Base-by-base conservation (phyloP, 805 yeast genomes). In the Yarrowia osloensis region DNA sequence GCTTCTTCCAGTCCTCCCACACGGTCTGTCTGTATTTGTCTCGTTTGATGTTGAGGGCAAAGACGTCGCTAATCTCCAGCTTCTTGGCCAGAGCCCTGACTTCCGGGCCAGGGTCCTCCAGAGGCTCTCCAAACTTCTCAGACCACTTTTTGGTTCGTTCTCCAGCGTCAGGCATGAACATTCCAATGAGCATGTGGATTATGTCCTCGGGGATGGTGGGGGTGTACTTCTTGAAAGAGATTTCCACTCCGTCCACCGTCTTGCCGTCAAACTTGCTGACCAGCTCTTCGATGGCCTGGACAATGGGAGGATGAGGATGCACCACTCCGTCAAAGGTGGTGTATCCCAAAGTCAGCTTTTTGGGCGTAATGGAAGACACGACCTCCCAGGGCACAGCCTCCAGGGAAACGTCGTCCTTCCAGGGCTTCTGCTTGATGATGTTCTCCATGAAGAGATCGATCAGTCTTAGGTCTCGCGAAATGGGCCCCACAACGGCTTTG, bases 281-380 rank as follows among this genome's bases (percentile, higher is more conserved):
- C 6, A 85, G 83, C 59, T 78, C 77, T 69, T 85, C 78, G 73
- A 90, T 78, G 9, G 81, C 85, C 68, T 87, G 77, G 4, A 74
- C 70, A 22, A 86, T 79, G 13, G 88, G 88, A 1, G 89, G 88
- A 37, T 83, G 83, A 11, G 88, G 88, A 67, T 79, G 77, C 15
- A 82, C 79, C 24, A 74, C 70, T 12, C 78, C 77, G 72, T 86
- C 87, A 74, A 80, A 81, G 31, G 71, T 70, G 71, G 82, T 70
- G 21, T 84, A 71, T 2, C 86, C 88, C 70, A 85, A 73, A 21
- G 75, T 79, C 31, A 84, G 71, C 69, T 79, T 81, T 29, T 69
- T 67, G 69, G 65, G 75, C 39, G n/a, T 31, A 40, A 33, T 50
- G 39, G 57, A 50, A 67, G 50, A 63, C 19, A 71, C 68, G 0